Percentiles rank a stretch among this genome's conserved stretches.
phyloP scores from a whole-genome alignment of 495 filamentous ascomycete species.

The Neurospora terricola region DNA sequence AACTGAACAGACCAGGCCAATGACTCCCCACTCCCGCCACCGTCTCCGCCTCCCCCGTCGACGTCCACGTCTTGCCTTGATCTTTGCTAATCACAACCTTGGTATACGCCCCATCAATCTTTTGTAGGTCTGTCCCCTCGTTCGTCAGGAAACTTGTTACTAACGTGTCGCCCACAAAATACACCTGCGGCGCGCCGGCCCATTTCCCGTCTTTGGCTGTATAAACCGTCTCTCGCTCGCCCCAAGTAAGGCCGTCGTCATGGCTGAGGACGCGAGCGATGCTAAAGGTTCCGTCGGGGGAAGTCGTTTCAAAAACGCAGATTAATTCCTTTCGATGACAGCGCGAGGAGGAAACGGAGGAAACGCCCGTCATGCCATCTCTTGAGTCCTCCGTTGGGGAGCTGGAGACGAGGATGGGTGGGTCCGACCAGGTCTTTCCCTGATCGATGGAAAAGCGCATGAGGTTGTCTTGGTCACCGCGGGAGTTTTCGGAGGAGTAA shows the following conservation, averaged over 20 bases:
- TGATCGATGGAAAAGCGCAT: conserved; percentile 1
- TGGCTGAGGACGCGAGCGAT: background rate
- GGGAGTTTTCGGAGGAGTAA: conserved; percentile 3
- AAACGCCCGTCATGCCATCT: conserved; percentile 14
- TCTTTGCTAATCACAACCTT: conserved; percentile 1
- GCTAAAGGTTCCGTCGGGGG: background rate
- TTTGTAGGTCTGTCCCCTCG: conserved; percentile 30
- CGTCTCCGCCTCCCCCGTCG: conserved; percentile 9
- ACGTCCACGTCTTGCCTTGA: conserved; percentile 1
- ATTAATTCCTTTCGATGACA: background rate
- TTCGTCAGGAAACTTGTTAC: conserved; percentile 54
- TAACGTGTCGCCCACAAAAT: conserved; percentile 45
- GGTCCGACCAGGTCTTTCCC: conserved; percentile 2
- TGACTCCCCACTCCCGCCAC: conserved; percentile 23
- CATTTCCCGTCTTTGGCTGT: conserved; percentile 35
- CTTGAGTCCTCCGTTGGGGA: background rate
- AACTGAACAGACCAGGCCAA: conserved; percentile 34
- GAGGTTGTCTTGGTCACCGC: conserved; percentile 7
- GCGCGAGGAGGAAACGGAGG: background rate
- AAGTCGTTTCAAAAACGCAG: conserved; percentile 9
- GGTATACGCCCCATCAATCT: conserved; percentile 18
- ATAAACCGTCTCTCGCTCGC: conserved; percentile 27
- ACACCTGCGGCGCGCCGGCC: conserved; percentile 50
- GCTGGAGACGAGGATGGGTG: background rate
- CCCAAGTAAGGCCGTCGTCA: conserved; percentile 9